Base-by-base conservation (phyloP, 2,329 filamentous ascomycete species). In the Phialemoniopsis sp. region DNA sequence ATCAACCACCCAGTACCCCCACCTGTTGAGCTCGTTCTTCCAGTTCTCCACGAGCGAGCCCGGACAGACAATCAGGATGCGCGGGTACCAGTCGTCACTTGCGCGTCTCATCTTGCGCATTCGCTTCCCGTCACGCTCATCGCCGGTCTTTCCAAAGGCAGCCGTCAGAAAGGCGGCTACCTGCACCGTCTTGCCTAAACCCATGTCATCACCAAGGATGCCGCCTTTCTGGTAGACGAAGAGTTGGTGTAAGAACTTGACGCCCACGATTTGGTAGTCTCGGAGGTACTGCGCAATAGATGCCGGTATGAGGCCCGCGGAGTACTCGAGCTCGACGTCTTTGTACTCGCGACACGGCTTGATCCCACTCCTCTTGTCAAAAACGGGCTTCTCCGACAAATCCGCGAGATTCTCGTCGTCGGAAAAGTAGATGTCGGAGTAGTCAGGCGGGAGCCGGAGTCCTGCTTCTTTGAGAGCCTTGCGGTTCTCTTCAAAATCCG, bases 131-230 rank as follows among this genome's bases (percentile, higher is more conserved):
- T 98, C 93, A 37, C 89, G 73, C 57, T 90, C 85, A 51, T 95
- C 91, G 1, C 83, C 91, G 1, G 87, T 94, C 64, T 98, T 98
- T 8, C 93, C 93, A 57, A 95, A 98, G 0, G 89, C 90, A 2
- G 82, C 89, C 0, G 89, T 87, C 16, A 98, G 68, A 48, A 98
- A 97, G 0, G 90, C 87, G 41, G 89, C 93, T 18, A 98, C 88
- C 60, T 98, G 93, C 3, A 98, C 88, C 0, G 93, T 98, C 63
- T 98, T 98, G 1, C 93, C 93, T 26, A 98, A 64, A 15, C 93
- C 93, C 93, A 98, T 98, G 54, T 98, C 93, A 56, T 98, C 93
- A 4, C 91, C 90, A 1, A 98, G 72, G 16, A 98, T 87, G 2
- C 87, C 89, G 1, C 93, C 93, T 50, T 84, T 85, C 55, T 98